Evolutionary conservation across 2,329 filamentous ascomycete species (phyloP), one percentile per base, ranked within the genome.

Genomic region (Claviceps pazoutovae): DNA sequence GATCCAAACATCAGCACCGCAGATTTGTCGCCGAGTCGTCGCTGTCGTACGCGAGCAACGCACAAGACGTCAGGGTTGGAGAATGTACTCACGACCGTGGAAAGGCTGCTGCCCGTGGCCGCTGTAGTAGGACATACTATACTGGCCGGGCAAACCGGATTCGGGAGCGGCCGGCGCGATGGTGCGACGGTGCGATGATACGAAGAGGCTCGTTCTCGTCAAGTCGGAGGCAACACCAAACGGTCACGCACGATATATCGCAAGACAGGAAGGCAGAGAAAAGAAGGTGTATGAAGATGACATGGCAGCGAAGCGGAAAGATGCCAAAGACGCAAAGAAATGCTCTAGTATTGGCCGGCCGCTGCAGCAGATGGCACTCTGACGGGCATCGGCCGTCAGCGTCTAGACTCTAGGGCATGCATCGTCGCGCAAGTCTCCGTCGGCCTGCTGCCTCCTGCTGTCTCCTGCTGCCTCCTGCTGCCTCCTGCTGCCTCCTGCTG

Each of bases 121-220:
- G 53, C 58, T 57, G 47, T 61, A 64, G 53, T 69, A 67, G 49
- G 67, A 67, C 67, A 69, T 69, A 57, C 16, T 21, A 69, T 69
- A 56, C 19, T 39, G 46, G 23, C 5, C 2, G 41, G 23, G 21
- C 13, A 34, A 30, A 42, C 4, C 6, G 30, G 19, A 19, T 23
- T 30, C 26, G 26, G 26, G 26, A 30, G 26, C 26, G 26, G 26
- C 26, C 26, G 41, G 11, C 37, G 7, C 9, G 45, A 47, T 21
- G 14, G 16, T 9, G 37, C 14, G 17, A 38, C 26, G 19, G 11
- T n/a, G 45, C 45, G 17, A 47, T 14, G 5, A 47, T 38, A 16
- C 13, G 30, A 43, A 5, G 46, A 38, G 46, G 7, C 14, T 5
- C 36, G 3, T 46, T 34, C n/a, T 19, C 8, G 30, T 36, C 30